A percentile compares a stretch with the other conserved stretches of the same genome.
These are phyloP conservation scores for Fusarium avenaceum DNA, from an alignment of 2,329 filamentous ascomycete genomes.

Conservation along the genomic window DNA sequence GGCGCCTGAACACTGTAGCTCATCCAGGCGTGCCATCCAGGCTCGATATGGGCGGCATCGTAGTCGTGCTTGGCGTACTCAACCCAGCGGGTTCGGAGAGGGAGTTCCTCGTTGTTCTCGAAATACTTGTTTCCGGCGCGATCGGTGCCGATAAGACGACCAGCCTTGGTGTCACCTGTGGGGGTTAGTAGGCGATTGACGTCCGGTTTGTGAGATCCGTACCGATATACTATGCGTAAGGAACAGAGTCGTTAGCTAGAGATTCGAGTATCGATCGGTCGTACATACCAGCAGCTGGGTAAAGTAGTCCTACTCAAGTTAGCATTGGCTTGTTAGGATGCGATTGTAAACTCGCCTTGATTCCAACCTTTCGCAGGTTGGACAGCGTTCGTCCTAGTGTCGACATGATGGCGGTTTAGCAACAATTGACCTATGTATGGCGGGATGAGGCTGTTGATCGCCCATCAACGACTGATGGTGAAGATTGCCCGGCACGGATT, in stretches of 20 bases:
- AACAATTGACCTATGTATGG: slow-evolving; percentile 48
- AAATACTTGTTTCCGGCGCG: slow-evolving; percentile 97
- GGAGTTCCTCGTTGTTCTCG: slow-evolving; percentile 95
- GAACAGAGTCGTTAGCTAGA: slow-evolving; percentile 43
- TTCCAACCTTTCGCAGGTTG: slow-evolving; percentile 87
- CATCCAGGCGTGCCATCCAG: slow-evolving; percentile 98
- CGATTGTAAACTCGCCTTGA: slow-evolving; percentile 74
- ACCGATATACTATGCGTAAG: slow-evolving; percentile 67
- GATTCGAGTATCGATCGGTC: slow-evolving; percentile 38
- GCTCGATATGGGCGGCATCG: slow-evolving; percentile 88
- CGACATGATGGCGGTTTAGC: slow-evolving; percentile 77
- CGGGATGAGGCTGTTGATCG: slow-evolving; percentile 29
- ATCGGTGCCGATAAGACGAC: slow-evolving; percentile 86
- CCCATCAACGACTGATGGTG: slow-evolving; percentile 38
- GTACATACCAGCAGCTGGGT: slow-evolving; percentile 90
- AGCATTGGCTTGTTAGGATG: slow-evolving; percentile 27
- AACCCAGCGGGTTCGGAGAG: slow-evolving; percentile 96
- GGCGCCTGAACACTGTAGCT: slow-evolving; percentile 92
- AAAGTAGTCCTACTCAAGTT: slow-evolving; percentile 78
- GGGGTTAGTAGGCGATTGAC: slow-evolving; percentile 19
- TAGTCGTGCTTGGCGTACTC: slow-evolving; percentile 93
- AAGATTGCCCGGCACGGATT: slow-evolving; percentile 48
- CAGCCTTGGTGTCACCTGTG: slow-evolving; percentile 94
- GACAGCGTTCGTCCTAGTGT: slow-evolving; percentile 86
- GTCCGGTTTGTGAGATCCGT: slow-evolving; percentile 37